A percentile compares a stretch with the other conserved stretches of the same genome.
These are phyloP conservation scores for Myochromella boudieri DNA, from an alignment of 768 basidiomycete species.

Conservation along the genomic window DNA sequence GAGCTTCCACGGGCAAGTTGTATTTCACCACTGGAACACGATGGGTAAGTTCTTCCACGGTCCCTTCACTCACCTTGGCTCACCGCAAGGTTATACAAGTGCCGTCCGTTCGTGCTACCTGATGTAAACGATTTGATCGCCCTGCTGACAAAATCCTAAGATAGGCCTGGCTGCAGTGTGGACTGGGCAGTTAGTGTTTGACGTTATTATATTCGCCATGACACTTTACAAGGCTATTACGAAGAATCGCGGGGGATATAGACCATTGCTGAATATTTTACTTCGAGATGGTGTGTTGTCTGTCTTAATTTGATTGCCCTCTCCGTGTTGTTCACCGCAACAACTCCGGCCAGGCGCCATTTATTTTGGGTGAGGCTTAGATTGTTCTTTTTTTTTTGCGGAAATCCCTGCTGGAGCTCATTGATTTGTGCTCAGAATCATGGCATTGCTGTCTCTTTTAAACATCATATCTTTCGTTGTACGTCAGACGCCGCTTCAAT, in stretches of 20 bases:
- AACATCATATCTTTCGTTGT: constrained; percentile 25
- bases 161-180: constrained; percentile 37
- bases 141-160: neutral
- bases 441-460: constrained; percentile 18
- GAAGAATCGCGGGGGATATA: constrained; percentile 18
- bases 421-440: constrained; percentile 19
- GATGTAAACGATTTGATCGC: too few relatives aligned
- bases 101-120: constrained; percentile 18
- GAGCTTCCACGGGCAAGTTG: constrained; percentile 1
- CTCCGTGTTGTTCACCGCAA: neutral
- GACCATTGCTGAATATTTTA: constrained; percentile 30
- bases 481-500: constrained; percentile 1
- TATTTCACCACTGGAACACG: neutral
- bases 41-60: constrained; percentile 1
- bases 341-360: too few relatives aligned
- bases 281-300: constrained; percentile 39
- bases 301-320: neutral
- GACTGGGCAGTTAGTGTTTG: constrained; percentile 39
- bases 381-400: too few relatives aligned
- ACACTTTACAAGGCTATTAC: constrained; percentile 36
- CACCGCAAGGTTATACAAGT: constrained; percentile 1
- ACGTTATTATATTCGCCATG: constrained; percentile 39
- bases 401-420: neutral
- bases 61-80: neutral
- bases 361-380: constrained; percentile 37